phyloP scores from a whole-genome alignment of 2,329 filamentous ascomycete species.

The Verticillium albo-atrum region DNA sequence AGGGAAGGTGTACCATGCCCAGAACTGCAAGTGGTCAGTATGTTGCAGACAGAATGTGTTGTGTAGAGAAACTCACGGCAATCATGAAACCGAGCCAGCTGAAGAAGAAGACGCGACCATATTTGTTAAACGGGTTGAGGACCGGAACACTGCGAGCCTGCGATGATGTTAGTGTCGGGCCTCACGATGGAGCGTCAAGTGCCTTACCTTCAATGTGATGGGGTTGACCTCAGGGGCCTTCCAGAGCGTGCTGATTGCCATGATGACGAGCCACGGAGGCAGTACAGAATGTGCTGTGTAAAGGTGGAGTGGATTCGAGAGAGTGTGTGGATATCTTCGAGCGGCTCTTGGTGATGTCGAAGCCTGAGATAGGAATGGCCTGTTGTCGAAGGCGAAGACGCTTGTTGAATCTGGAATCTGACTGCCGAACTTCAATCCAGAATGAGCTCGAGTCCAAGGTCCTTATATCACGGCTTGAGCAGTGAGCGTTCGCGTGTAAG shows the following conservation, averaged over 20 bases:
- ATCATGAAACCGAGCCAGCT: constrained; percentile 84
- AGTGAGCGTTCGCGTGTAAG: background rate
- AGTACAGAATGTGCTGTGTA: background rate
- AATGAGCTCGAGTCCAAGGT: background rate
- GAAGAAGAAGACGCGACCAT: constrained; percentile 88
- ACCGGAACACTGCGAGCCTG: constrained; percentile 69
- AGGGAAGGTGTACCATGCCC: constrained; percentile 91
- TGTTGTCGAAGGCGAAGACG: background rate
- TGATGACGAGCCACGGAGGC: constrained; percentile 3
- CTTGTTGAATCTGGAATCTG: background rate
- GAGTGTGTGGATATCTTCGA: background rate
- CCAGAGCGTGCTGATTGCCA: constrained; percentile 37
- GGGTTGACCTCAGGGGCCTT: constrained; percentile 72
- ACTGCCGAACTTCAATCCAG: background rate
- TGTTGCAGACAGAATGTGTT: constrained; percentile 23
- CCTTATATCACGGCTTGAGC: background rate
- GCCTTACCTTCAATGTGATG: constrained; percentile 62
- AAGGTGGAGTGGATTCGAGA: background rate
- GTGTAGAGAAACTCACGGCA: constrained; percentile 53
- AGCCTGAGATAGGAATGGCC: background rate
- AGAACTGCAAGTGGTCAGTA: constrained; percentile 57
- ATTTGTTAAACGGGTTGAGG: constrained; percentile 71
- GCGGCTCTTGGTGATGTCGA: background rate
- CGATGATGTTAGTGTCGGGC: background rate
- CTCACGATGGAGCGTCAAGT: background rate